Evolutionary conservation across 2,329 filamentous ascomycete species (phyloP), one percentile per base, ranked within the genome.

Genomic region (Aspergillus floridensis): DNA sequence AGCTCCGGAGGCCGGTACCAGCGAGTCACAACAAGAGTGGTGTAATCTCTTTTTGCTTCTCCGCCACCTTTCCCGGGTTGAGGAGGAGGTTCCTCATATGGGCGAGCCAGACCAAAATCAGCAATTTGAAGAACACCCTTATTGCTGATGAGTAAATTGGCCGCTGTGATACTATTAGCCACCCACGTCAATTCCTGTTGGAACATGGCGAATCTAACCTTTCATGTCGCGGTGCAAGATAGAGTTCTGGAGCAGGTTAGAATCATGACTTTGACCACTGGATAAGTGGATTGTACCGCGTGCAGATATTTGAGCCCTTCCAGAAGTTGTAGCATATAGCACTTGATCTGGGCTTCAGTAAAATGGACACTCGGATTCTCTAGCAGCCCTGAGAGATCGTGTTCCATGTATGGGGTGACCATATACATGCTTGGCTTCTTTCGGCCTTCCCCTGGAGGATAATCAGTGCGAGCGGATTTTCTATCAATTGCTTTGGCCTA

Each of bases 191-290:
- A 2, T 38, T 21, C 14, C 26, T 12, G 11, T 24, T 10, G 11
- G 49, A 38, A 46, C 35, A 55, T 41, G 16, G 10, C 44, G 24
- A 38, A 21, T 59, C 71, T 55, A 58, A 77, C 77, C 78, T 80
- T 99, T 99, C 93, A 99, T 98, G 71, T 99, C 95, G 72, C 95
- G 88, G 74, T 99, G 95, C 24, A 99, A 81, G 64, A 99, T 98
- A 69, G 89, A 85, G 71, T 84, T 91, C 63, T 81, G 59, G 47
- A 26, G 52, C 26, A 50, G 41, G 62, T 67, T 19, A 70, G 65
- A 62, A 57, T 14, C 60, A n/a, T 14, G 16, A 19, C 16, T 35
- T n/a, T 22, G 7, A 19, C 1, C 38, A 22, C 8, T 26, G 24
- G 22, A 31, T 48, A 61, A 21, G 49, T 55, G 14, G 16, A 57